Conservation (phyloP, 768 basidiomycete species). For the Dendrothele bispora region DNA sequence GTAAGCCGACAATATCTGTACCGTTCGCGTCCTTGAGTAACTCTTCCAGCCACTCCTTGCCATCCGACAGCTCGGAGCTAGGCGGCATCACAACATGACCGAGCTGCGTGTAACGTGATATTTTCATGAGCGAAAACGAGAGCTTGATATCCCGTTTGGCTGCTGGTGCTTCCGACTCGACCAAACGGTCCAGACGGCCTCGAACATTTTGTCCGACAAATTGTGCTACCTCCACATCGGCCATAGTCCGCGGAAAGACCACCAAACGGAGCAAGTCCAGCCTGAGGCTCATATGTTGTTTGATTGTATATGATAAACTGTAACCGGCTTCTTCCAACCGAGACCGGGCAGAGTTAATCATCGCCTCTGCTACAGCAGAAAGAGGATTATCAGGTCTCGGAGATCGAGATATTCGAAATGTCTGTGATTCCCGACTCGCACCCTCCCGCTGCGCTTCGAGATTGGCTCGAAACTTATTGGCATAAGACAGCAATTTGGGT, state of each 20-base stretch:
- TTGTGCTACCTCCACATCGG: conserved; percentile 75
- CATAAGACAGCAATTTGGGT: conserved; percentile 73
- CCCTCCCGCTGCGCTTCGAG: conserved; percentile 72
- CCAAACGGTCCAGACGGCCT: conserved; percentile 68
- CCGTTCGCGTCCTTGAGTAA: conserved; percentile 63
- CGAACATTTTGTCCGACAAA: conserved; percentile 67
- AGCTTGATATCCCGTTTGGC: conserved; percentile 66
- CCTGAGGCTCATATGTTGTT: conserved; percentile 73
- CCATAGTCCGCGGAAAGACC: conserved; percentile 79
- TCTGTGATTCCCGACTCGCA: conserved; percentile 75
- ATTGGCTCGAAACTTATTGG: conserved; percentile 72
- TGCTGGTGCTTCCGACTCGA: conserved; percentile 48
- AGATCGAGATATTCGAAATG: conserved; percentile 70
- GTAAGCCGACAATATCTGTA: conserved; percentile 77
- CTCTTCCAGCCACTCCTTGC: conserved; percentile 56
- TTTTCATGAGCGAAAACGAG: conserved; percentile 74
- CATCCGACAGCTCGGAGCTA: conserved; percentile 36
- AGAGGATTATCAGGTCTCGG: conserved; percentile 80
- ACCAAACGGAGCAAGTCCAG: conserved; percentile 65
- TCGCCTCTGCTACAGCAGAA: conserved; percentile 83
- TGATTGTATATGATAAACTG: conserved; percentile 58
- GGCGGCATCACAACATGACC: conserved; percentile 45
- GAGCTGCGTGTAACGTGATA: conserved; percentile 70
- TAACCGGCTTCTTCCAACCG: conserved; percentile 69
- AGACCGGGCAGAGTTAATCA: conserved; percentile 71